Base-by-base conservation (phyloP, 148 eudicot genomes). In the Selenicereus undatus region DNA sequence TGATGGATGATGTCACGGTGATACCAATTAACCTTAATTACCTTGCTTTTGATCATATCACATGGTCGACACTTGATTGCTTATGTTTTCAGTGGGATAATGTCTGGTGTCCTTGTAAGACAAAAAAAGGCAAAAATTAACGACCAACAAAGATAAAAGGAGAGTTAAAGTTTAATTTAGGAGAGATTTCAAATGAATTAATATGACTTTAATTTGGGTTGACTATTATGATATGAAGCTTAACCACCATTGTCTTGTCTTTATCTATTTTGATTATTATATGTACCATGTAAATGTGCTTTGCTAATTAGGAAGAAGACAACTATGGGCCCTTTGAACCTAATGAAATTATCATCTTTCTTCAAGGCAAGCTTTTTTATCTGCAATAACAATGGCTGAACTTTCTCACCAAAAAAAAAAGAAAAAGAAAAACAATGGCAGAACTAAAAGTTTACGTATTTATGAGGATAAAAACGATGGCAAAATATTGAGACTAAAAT, bases 31-130 rank as follows among this genome's bases (percentile, higher is more conserved):
- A 51, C 78, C 68, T 64, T n/a, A 24, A 64, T 21, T 60, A 52
- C n/a, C 81, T 81, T 84, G 48, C 22, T 51, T 81, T 50, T 77
- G 52, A 48, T 48, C 52, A 10, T 48, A 2, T 48, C 73, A 82
- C 85, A 76, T 78, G 75, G 73, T 76, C 62, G 58, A 72, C 72
- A 80, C 62, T 84, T 80, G 78, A 84, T 80, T 71, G 51, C 77
- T 60, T 22, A 64, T 80, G 86, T 76, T 84, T 76, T 76, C 45
- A 32, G 58, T 76, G 75, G 77, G 76, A 76, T 71, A 8, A 21
- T 54, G 76, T 83, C 70, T 71, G 3, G 32, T 39, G 81, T 83
- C 75, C 68, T 78, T 78, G 74, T 26, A 50, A 21, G 7, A 21
- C n/a, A 60, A 60, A 22, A 22, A 60, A n/a, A 8, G 22, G 60